A percentile compares a stretch with the other conserved stretches of the same genome.
Evolutionary conservation across 208 protist species (phyloP).

Genomic region (Borovskyia barvae): DNA sequence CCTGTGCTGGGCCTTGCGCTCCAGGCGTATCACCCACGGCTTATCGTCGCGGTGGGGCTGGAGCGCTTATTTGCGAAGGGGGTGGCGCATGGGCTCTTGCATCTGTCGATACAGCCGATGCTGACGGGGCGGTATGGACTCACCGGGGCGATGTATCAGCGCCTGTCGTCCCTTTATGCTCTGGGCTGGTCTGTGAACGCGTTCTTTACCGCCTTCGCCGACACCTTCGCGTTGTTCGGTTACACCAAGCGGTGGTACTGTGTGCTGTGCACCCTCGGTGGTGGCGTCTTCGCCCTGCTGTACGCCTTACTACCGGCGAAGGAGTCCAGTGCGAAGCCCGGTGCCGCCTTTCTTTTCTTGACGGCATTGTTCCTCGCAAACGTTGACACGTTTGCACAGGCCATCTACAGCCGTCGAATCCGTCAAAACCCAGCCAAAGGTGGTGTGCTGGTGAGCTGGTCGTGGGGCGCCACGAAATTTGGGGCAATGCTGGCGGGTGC

Average conservation of each 20-base stretch:
- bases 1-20: slow-evolving; percentile 28
- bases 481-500: slow-evolving; percentile 36
- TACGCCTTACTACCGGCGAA: slow-evolving; percentile 30
- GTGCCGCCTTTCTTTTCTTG: slow-evolving; percentile 48
- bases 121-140: slow-evolving; percentile 1
- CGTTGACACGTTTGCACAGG: slow-evolving; percentile 66
- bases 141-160: not conserved
- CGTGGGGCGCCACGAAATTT: slow-evolving; percentile 49
- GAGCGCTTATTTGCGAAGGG: slow-evolving; percentile 21
- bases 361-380: slow-evolving; percentile 49
- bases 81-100: slow-evolving; percentile 15
- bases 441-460: slow-evolving; percentile 52
- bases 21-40: slow-evolving; percentile 10
- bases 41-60: slow-evolving; percentile 10
- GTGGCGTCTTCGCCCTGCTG: not conserved
- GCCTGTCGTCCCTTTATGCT: not conserved
- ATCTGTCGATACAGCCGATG: slow-evolving; percentile 20
- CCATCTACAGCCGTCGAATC: slow-evolving; percentile 67
- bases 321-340: slow-evolving; percentile 30
- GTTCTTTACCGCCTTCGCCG: slow-evolving; percentile 48
- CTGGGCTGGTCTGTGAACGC: slow-evolving; percentile 60
- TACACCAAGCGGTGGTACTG: slow-evolving; percentile 77
- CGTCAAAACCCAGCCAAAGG: slow-evolving; percentile 34
- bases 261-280: slow-evolving; percentile 4
- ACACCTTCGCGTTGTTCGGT: slow-evolving; percentile 52